phyloP scores from a whole-genome alignment of 495 filamentous ascomycete genomes.

The Pyrenula aspistea region DNA sequence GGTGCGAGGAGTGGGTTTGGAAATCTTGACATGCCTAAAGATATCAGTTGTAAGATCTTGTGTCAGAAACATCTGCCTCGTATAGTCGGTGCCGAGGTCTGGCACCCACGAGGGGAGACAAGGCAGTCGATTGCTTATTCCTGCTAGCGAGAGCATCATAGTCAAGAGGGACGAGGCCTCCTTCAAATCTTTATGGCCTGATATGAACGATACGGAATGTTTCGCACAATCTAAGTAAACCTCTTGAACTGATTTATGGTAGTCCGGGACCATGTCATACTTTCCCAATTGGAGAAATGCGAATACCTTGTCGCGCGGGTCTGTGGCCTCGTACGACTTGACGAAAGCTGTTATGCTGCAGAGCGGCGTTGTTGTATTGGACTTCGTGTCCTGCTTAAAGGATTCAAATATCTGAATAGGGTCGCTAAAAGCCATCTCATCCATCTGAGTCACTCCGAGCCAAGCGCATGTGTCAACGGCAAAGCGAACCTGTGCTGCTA shows the following conservation, averaged over 20 bases:
- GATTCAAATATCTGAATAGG: background rate
- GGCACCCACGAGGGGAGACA: background rate
- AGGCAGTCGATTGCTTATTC: background rate
- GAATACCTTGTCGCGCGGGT: conserved; percentile 5
- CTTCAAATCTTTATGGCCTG: background rate
- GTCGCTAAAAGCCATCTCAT: background rate
- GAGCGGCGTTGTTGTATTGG: background rate
- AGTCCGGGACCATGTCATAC: background rate
- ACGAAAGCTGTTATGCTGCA: background rate
- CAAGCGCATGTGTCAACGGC: background rate
- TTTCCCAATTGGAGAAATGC: conserved; percentile 1
- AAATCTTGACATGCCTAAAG: background rate
- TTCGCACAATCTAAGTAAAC: conserved; percentile 2
- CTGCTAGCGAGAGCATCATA: background rate
- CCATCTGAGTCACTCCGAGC: background rate
- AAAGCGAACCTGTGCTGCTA: background rate
- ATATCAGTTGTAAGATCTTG: background rate
- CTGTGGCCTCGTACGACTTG: conserved; percentile 1
- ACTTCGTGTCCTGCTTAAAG: background rate
- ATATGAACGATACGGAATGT: background rate
- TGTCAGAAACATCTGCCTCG: background rate
- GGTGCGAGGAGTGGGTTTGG: too few relatives aligned
- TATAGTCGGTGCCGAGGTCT: background rate
- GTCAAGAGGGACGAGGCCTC: background rate
- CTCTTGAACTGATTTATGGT: conserved; percentile 2